Conservation (phyloP, 2,329 filamentous ascomycete genomes). For the Furcasterigmium sp. region DNA sequence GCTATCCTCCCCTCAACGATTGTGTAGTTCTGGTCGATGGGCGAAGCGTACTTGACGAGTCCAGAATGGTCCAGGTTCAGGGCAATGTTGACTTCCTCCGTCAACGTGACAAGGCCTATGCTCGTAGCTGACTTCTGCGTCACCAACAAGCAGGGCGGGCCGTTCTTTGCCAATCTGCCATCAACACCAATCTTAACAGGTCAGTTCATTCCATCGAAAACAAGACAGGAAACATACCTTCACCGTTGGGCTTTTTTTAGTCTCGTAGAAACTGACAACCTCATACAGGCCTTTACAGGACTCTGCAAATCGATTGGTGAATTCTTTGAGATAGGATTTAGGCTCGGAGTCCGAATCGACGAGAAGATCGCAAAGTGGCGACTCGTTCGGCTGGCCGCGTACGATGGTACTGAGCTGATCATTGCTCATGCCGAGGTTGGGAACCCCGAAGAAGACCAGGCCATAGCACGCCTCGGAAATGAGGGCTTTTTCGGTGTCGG, state of each 20-base stretch:
- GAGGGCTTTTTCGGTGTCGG: constrained; percentile 2
- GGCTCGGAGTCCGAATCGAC: constrained; percentile 15
- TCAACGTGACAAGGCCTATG: constrained; percentile 11
- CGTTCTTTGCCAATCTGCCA: background rate
- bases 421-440: constrained; percentile 18
- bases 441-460: constrained; percentile 21
- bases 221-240: constrained; percentile 6
- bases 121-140: constrained; percentile 17
- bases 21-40: too few relatives aligned
- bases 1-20: background rate
- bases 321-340: constrained; percentile 10
- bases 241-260: constrained; percentile 11
- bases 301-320: constrained; percentile 13
- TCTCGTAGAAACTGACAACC: constrained; percentile 15
- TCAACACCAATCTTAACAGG: background rate
- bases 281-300: constrained; percentile 11
- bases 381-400: constrained; percentile 16
- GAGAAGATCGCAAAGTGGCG: constrained; percentile 13
- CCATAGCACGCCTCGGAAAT: constrained; percentile 14
- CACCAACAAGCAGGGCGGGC: constrained; percentile 9
- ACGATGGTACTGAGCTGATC: constrained; percentile 14
- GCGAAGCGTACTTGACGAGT: constrained; percentile 15
- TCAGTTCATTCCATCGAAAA: background rate
- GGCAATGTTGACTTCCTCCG: constrained; percentile 13
- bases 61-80: constrained; percentile 17